phyloP scores from a whole-genome alignment of 179 eudicot genomes.

The Monotropa hypopitys region DNA sequence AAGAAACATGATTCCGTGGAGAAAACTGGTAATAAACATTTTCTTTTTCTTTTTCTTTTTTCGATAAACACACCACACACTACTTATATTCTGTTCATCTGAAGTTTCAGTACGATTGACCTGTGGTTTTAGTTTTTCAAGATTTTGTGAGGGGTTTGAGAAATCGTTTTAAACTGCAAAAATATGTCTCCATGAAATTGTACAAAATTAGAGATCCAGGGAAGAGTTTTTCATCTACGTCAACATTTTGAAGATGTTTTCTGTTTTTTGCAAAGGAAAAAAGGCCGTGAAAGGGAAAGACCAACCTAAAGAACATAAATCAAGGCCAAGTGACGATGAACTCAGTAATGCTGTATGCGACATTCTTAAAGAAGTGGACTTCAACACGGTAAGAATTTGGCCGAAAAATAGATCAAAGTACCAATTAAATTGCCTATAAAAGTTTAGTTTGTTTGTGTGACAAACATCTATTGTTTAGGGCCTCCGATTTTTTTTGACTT shows the following conservation, averaged over 20 bases:
- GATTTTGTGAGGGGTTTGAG: background rate
- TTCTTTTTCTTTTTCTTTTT: background rate
- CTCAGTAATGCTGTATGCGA: constrained; percentile 59
- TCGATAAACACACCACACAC: too few relatives aligned
- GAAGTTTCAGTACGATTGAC: background rate
- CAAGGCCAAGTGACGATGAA: constrained; percentile 55
- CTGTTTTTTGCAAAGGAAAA: constrained; percentile 40
- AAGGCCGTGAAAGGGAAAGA: constrained; percentile 57
- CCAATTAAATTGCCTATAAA: too few relatives aligned
- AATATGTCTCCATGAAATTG: background rate
- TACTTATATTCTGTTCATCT: background rate
- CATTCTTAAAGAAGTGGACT: constrained; percentile 80
- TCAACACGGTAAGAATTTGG: constrained; percentile 57
- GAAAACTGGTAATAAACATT: constrained; percentile 30
- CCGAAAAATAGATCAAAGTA: too few relatives aligned
- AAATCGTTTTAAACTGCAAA: background rate
- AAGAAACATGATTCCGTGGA: constrained; percentile 48
- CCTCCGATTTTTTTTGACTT: too few relatives aligned
- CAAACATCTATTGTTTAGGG: too few relatives aligned
- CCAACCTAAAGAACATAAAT: constrained; percentile 49
- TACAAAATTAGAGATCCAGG: constrained; percentile 11
- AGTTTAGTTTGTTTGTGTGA: too few relatives aligned
- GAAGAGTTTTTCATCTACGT: background rate
- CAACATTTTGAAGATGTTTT: background rate
- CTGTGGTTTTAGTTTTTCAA: background rate